Evolutionary conservation across 257 asterid genomes (phyloP).

Genomic region (Avicennia marina): DNA sequence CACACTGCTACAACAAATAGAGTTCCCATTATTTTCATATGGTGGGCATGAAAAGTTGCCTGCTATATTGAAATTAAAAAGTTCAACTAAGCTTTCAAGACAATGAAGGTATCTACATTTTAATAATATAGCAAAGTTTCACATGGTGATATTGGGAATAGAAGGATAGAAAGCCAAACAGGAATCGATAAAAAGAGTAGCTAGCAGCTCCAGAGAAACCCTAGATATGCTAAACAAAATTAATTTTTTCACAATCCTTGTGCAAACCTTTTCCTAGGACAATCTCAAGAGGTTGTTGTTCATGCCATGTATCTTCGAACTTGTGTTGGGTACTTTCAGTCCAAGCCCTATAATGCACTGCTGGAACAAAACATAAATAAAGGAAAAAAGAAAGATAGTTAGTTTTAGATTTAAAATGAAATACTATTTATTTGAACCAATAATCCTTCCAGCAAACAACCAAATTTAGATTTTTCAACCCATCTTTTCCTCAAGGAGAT

Average conservation of each 20-base stretch:
- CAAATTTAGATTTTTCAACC: background rate
- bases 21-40: no score
- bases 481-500: slow-evolving; percentile 6
- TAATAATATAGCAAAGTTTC: no score
- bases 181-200: no score
- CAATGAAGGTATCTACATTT: no score
- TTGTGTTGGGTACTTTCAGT: slow-evolving; percentile 81
- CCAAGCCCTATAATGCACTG: slow-evolving; percentile 98
- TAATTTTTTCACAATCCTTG: no score
- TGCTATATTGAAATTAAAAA: no score
- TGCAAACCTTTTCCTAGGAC: slow-evolving; percentile 80
- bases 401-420: background rate
- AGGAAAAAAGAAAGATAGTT: background rate
- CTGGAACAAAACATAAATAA: slow-evolving; percentile 1
- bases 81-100: no score
- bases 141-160: no score
- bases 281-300: slow-evolving; percentile 89
- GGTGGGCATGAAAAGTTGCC: no score
- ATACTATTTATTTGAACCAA: slow-evolving; percentile 1
- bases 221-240: no score
- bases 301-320: slow-evolving; percentile 97
- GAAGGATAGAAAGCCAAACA: no score
- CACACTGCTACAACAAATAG: background rate
- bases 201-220: no score
- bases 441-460: slow-evolving; percentile 1